Conservation (phyloP, 768 basidiomycete genomes). For the Pleurotus tuoliensis region DNA sequence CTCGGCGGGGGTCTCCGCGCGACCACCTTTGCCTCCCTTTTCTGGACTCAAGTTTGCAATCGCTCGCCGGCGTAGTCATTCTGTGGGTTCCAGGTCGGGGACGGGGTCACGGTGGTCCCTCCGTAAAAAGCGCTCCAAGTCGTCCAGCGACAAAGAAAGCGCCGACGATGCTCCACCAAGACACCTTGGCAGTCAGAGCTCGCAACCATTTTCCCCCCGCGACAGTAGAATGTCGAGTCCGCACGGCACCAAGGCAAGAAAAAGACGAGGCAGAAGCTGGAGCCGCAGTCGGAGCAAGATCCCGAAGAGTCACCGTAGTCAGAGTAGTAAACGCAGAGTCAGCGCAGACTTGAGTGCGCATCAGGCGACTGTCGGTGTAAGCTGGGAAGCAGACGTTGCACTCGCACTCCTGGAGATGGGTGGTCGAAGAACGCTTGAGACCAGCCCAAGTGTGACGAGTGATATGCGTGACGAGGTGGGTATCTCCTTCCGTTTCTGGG, state of each 20-base stretch:
- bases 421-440: too few species aligned
- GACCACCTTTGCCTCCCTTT: not conserved
- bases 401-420: too few species aligned
- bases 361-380: constrained; percentile 36
- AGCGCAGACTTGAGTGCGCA: constrained; percentile 58
- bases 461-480: not conserved
- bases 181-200: not conserved
- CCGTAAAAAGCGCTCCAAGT: not conserved
- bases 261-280: not conserved
- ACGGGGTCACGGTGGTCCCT: not conserved
- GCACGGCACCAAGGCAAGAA: not conserved
- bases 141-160: not conserved
- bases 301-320: constrained; percentile 14
- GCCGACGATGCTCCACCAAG: not conserved
- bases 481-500: too few species aligned
- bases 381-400: constrained; percentile 56
- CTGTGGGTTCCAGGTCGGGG: not conserved
- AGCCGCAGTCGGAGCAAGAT: not conserved
- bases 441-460: not conserved
- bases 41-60: not conserved
- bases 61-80: not conserved
- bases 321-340: constrained; percentile 35
- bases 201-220: not conserved
- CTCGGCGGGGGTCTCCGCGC: not conserved
- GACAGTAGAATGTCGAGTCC: not conserved